Evolutionary conservation across 2,329 filamentous ascomycete genomes (phyloP), one percentile per base, ranked within the genome.

Genomic region (Nemania abortiva): DNA sequence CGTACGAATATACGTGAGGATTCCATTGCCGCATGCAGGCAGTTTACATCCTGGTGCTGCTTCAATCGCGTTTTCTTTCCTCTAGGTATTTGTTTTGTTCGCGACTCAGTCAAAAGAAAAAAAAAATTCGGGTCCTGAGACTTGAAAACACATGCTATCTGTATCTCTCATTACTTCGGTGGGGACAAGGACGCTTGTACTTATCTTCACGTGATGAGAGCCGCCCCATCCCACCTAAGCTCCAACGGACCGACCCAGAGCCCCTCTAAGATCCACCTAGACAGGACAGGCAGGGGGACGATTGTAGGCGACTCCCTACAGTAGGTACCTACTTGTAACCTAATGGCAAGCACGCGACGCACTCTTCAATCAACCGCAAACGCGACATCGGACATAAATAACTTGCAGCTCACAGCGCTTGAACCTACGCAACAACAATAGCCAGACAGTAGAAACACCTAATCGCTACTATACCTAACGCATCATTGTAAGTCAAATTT

Each of bases 1-100:
- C 92, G 87, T 88, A 98, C 84, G 84, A 97, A 92, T 57, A 92
- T 85, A 73, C 87, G 90, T 80, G 93, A 96, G 81, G 86, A 86
- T 73, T 85, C 84, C 70, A 72, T 72, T 2, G 6, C 65, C 24
- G 45, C 42, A 57, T 27, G 52, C 10, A 29, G 55, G 22, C 13
- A 59, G 24, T 6, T 54, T n/a, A 24, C 22, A 42, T 27, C 49
- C n/a, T 54, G 53, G 57, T 52, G 45, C 53, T 18, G 34, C 52
- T 45, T 18, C 39, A 27, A 13, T 56, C 57, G 29, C 27, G 31
- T 29, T 20, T 31, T 22, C 37, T 31, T 37, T 18, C 42, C 47
- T 50, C n/a, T n/a, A n/a, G n/a, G n/a, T n/a, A n/a, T n/a, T 52
- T 55, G 58, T 59, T 53, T 45, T 62, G 56, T 55, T 66, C 34